phyloP scores from a whole-genome alignment of 2,329 filamentous ascomycete genomes.

The Arthrobotrys sphaeroides region DNA sequence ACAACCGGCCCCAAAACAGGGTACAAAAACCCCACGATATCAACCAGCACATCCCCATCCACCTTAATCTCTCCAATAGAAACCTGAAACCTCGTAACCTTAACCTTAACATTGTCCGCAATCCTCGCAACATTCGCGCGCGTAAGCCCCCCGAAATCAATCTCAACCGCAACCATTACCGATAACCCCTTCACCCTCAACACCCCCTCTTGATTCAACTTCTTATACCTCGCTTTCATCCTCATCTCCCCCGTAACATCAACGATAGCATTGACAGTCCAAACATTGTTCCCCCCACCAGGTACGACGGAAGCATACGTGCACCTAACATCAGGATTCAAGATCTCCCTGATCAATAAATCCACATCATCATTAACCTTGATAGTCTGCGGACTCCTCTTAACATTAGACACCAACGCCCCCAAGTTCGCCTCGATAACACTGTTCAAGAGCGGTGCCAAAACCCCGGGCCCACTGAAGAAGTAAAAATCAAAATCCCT shows the following conservation, averaged over 20 bases:
- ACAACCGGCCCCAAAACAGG: conserved; percentile 27
- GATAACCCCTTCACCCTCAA: conserved; percentile 22
- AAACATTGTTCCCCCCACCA: neutral
- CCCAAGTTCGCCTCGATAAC: conserved; percentile 35
- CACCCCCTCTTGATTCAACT: conserved; percentile 18
- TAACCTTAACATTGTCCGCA: no score
- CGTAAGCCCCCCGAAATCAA: conserved; percentile 10
- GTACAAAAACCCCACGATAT: conserved; percentile 36
- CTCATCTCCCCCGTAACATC: conserved; percentile 31
- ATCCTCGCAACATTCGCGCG: conserved; percentile 3
- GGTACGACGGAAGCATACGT: conserved; percentile 40
- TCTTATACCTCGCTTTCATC: conserved; percentile 32
- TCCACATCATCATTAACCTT: conserved; percentile 28
- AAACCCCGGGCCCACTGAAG: conserved; percentile 35
- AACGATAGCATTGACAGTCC: conserved; percentile 29
- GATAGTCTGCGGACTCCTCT: conserved; percentile 13
- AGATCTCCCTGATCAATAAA: conserved; percentile 34
- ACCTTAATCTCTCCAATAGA: conserved; percentile 22
- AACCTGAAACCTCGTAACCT: conserved; percentile 32
- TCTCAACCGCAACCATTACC: conserved; percentile 14
- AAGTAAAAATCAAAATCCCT: conserved; percentile 49
- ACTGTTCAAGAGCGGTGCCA: conserved; percentile 38
- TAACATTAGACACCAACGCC: conserved; percentile 30
- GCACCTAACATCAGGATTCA: conserved; percentile 21
- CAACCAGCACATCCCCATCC: conserved; percentile 44